These are phyloP conservation scores for Colletotrichum destructivum DNA, from an alignment of 2,329 filamentous ascomycete species.

Conservation along the genomic window DNA sequence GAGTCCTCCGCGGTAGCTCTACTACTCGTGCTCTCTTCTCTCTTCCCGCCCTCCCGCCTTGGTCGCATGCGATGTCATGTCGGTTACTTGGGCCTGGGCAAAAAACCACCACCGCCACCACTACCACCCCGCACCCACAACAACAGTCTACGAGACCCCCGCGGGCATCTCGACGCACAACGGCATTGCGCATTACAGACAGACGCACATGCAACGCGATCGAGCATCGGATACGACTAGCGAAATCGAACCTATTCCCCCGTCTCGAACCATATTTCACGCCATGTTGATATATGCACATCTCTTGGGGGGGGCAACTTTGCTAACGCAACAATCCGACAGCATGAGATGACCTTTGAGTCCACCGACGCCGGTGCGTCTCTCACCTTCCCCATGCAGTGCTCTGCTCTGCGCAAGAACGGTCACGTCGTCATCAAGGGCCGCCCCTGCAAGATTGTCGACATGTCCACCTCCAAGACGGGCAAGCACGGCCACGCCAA, in stretches of 20 bases:
- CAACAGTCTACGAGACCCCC: constrained; percentile 46
- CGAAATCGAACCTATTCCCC: constrained; percentile 17
- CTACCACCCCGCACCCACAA: constrained; percentile 61
- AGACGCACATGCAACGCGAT: constrained; percentile 9
- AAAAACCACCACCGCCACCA: constrained; percentile 51
- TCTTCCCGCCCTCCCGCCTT: constrained; percentile 38
- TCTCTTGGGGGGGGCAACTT: not conserved
- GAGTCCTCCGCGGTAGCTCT: constrained; percentile 52
- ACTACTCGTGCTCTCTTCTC: constrained; percentile 33
- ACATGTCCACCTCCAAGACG: constrained; percentile 99
- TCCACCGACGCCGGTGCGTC: constrained; percentile 97
- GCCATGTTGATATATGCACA: constrained; percentile 9
- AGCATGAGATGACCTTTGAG: constrained; percentile 86
- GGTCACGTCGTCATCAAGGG: constrained; percentile 98
- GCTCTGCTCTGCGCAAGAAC: constrained; percentile 99
- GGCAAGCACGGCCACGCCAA: constrained; percentile 99
- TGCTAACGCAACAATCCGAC: constrained; percentile 31
- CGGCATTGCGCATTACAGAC: constrained; percentile 34
- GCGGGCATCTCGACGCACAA: constrained; percentile 40
- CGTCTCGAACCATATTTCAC: not conserved
- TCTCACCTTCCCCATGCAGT: constrained; percentile 96
- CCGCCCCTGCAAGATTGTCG: constrained; percentile 99
- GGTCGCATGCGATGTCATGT: constrained; percentile 48
- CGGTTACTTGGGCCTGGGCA: constrained; percentile 46
- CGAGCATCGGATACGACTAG: constrained; percentile 13